Evolutionary conservation across 208 protist species (phyloP).

Genomic region (Crithidia brevicula): DNA sequence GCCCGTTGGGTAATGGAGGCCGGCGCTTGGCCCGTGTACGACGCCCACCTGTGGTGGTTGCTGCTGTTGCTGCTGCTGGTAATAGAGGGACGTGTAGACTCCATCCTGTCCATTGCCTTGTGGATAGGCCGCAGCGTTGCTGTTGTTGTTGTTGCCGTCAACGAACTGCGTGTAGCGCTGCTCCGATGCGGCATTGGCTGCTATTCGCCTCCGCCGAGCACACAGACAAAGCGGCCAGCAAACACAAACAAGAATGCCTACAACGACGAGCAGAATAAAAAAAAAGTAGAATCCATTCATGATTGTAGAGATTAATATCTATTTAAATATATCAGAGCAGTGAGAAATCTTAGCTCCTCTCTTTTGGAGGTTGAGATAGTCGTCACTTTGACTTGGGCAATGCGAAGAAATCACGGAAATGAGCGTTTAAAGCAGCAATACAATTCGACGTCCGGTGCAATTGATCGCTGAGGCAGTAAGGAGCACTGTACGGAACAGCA

Average conservation of each 20-base stretch:
- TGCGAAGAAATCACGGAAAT: too few species aligned
- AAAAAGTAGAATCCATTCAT: too few species aligned
- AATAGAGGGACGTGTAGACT: slow-evolving; percentile 4
- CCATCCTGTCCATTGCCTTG: neutral
- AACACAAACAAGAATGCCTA: slow-evolving; percentile 3
- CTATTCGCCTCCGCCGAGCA: neutral
- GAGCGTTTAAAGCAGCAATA: too few species aligned
- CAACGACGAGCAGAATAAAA: neutral
- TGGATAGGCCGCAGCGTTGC: neutral
- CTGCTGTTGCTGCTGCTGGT: slow-evolving; percentile 23
- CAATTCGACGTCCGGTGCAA: too few species aligned
- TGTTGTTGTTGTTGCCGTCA: neutral
- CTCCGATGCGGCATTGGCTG: neutral
- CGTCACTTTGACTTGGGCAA: too few species aligned
- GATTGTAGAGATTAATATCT: too few species aligned
- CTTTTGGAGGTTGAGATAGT: too few species aligned
- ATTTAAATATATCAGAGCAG: too few species aligned
- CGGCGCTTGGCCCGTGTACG: neutral
- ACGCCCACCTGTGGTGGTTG: slow-evolving; percentile 4
- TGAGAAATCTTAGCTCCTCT: too few species aligned
- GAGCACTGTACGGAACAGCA: too few species aligned
- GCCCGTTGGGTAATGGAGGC: slow-evolving; percentile 2
- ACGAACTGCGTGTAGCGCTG: neutral
- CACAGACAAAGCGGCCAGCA: neutral
- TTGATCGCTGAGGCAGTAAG: too few species aligned